Evolutionary conservation across 78 protist species (phyloP).

Genomic region (Dictyostelium citrinum): DNA sequence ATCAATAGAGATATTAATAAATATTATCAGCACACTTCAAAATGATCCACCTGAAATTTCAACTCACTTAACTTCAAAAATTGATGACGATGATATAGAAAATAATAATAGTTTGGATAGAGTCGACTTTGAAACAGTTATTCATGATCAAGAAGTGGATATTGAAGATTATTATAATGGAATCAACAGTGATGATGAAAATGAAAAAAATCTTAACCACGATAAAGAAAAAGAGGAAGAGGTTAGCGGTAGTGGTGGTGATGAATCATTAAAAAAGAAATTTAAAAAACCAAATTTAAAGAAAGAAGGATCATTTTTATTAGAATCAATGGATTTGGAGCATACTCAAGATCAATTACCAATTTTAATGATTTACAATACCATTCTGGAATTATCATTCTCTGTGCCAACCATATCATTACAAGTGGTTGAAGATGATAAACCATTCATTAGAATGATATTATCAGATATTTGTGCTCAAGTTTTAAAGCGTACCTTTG

Average conservation of each 20-base stretch:
- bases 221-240: neutral
- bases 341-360: constrained; percentile 57
- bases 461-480: constrained; percentile 56
- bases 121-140: neutral
- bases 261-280: neutral
- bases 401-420: constrained; percentile 28
- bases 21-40: constrained; percentile 8
- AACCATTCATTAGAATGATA: constrained; percentile 51
- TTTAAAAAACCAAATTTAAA: neutral
- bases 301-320: neutral
- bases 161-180: neutral
- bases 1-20: constrained; percentile 34
- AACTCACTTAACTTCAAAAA: neutral
- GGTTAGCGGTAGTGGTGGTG: neutral
- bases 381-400: constrained; percentile 40
- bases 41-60: constrained; percentile 41
- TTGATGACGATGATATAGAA: neutral
- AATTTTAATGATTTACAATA: constrained; percentile 54
- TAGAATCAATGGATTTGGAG: constrained; percentile 40
- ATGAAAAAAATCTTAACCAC: neutral
- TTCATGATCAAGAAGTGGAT: neutral
- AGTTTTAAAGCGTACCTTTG: constrained; percentile 46
- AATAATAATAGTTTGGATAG: neutral
- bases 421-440: neutral
- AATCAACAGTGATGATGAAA: neutral